These are phyloP conservation scores for Stipa capillata DNA, from an alignment of 176 grass and related monocot genomes.

Conservation along the genomic window DNA sequence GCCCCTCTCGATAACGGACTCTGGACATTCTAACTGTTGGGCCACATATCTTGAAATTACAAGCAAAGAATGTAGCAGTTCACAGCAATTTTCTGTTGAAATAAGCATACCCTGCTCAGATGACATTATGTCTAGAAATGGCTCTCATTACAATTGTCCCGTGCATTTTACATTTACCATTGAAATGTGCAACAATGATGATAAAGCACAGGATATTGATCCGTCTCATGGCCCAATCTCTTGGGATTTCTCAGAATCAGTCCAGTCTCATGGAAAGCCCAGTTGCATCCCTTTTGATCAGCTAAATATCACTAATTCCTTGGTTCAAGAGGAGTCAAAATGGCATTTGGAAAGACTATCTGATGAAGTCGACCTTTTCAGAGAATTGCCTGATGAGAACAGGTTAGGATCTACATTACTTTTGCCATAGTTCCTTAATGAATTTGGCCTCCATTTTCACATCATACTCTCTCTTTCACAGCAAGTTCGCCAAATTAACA, in stretches of 20 bases:
- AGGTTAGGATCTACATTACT: constrained; percentile 40
- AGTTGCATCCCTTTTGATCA: constrained; percentile 35
- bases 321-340: constrained; percentile 33
- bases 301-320: constrained; percentile 10
- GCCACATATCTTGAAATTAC: constrained; percentile 41
- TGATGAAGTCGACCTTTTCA: constrained; percentile 70
- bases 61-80: constrained; percentile 35
- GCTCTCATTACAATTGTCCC: constrained; percentile 26
- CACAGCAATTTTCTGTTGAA: constrained; percentile 39
- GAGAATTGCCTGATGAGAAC: constrained; percentile 62
- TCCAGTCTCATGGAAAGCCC: constrained; percentile 9
- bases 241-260: constrained; percentile 44
- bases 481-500: constrained; percentile 85
- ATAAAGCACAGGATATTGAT: constrained; percentile 5
- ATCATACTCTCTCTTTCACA: constrained; percentile 35
- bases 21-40: constrained; percentile 69
- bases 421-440: constrained; percentile 4
- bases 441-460: constrained; percentile 7
- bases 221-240: constrained; percentile 39
- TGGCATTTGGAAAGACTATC: constrained; percentile 81
- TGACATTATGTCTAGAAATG: constrained; percentile 44
- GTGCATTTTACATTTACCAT: constrained; percentile 54
- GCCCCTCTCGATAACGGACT: constrained; percentile 51
- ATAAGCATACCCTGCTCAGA: constrained; percentile 40
- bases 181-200: constrained; percentile 9